These are phyloP conservation scores for Spergularia marina DNA, from an alignment of 148 eudicot species.

Conservation along the genomic window DNA sequence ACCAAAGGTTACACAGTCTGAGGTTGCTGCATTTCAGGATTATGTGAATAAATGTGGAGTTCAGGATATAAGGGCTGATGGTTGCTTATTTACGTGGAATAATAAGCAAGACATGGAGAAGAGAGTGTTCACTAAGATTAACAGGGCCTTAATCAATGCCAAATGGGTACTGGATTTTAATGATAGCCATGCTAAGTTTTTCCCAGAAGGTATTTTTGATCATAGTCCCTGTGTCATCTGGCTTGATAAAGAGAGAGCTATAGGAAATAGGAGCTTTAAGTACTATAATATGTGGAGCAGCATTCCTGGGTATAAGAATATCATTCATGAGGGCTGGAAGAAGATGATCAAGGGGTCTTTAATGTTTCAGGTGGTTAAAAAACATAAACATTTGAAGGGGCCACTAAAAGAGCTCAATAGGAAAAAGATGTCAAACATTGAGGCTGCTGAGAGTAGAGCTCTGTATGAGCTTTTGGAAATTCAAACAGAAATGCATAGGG, in stretches of 20 bases:
- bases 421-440: too few species aligned
- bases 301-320: background rate
- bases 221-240: background rate
- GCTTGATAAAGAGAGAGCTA: accelerated
- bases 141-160: background rate
- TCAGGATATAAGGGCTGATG: background rate
- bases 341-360: accelerated
- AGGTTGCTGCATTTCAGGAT: background rate
- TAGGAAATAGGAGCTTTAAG: background rate
- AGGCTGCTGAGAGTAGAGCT: too few species aligned
- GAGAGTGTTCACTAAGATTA: background rate
- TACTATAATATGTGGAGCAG: background rate
- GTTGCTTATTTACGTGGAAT: too few species aligned
- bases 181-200: background rate
- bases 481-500: too few species aligned
- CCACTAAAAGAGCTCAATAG: too few species aligned
- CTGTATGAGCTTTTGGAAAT: too few species aligned
- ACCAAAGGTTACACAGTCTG: background rate
- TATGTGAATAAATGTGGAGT: background rate
- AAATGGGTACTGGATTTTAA: background rate
- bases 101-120: background rate
- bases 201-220: background rate
- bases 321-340: background rate
- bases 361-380: too few species aligned
- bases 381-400: too few species aligned